phyloP scores from a whole-genome alignment of 139 green algal genomes.

The Micromonas pusilla region DNA sequence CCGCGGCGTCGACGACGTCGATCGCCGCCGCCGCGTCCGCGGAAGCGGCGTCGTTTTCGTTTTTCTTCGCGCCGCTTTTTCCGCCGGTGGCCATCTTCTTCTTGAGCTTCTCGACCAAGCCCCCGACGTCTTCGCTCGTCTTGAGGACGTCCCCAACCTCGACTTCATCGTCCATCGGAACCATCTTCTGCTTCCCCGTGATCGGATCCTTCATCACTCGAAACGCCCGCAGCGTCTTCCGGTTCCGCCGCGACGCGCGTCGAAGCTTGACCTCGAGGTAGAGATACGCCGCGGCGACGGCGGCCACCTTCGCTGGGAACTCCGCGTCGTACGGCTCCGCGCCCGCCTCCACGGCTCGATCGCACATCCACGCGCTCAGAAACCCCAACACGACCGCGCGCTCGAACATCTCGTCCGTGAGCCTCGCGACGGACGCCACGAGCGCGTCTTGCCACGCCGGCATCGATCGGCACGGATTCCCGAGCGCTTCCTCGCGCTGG shows the following conservation, averaged over 20 bases:
- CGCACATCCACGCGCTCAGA: not conserved
- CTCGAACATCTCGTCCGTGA: conserved; percentile 15
- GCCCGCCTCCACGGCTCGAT: conserved; percentile 11
- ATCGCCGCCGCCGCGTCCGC: not conserved
- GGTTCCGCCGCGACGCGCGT: not conserved
- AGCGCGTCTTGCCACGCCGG: not conserved
- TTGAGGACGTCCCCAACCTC: not conserved
- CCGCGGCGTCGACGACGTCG: not conserved
- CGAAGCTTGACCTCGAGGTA: not conserved
- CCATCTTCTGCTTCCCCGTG: conserved; percentile 21
- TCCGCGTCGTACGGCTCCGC: conserved; percentile 15
- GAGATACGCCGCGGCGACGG: not conserved
- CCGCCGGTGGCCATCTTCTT: not conserved
- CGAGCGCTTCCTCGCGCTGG: not conserved
- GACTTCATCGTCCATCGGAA: not conserved
- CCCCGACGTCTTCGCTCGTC: not conserved
- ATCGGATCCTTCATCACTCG: not conserved
- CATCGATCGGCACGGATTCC: conserved; percentile 1
- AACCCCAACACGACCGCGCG: not conserved
- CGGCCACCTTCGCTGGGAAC: not conserved
- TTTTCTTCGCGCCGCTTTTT: not conserved
- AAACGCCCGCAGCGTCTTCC: not conserved
- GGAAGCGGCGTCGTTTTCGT: not conserved
- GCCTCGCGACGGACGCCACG: not conserved
- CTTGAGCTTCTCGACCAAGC: not conserved